Percentiles rank a stretch among this genome's conserved stretches.
Conservation (phyloP, 129 eudicot genomes). For the Flaveria bidentis region DNA sequence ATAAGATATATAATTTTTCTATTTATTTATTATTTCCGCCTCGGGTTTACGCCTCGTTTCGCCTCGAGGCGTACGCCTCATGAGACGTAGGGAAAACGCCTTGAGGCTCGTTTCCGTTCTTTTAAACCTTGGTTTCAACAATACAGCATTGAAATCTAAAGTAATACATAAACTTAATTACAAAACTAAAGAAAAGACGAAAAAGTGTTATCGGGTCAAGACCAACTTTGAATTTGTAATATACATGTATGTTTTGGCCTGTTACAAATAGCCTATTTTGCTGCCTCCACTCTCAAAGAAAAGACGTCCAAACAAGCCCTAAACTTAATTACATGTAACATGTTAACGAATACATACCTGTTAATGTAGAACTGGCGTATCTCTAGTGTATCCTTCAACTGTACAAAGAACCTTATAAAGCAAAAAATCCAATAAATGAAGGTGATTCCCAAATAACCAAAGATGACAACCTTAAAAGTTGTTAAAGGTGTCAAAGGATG, state of each 20-base stretch:
- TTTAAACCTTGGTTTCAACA: neutral
- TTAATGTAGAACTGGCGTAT: conserved; percentile 66
- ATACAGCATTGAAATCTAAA: neutral
- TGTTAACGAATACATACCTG: conserved; percentile 60
- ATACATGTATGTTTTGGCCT: neutral
- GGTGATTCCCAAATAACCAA: conserved; percentile 80
- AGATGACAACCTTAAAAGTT: conserved; percentile 57
- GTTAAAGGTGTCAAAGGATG: conserved; percentile 84
- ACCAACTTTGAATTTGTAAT: neutral
- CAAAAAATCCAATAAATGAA: conserved; percentile 72
- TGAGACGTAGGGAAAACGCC: too few relatives aligned
- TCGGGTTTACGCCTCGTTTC: too few relatives aligned
- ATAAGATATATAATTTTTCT: too few relatives aligned
- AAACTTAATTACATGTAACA: neutral
- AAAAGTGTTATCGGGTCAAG: too few relatives aligned
- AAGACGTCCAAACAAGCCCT: neutral
- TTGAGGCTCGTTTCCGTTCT: too few relatives aligned
- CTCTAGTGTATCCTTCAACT: conserved; percentile 65
- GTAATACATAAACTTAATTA: neutral
- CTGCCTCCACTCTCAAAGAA: neutral
- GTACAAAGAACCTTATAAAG: conserved; percentile 71
- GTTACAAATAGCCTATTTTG: neutral
- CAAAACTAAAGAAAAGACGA: neutral
- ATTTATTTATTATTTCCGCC: too few relatives aligned
- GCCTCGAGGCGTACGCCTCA: too few relatives aligned